Evolutionary conservation across 805 yeast genomes (phyloP), one percentile per base, ranked within the genome.

Genomic region (Candida suzukii): DNA sequence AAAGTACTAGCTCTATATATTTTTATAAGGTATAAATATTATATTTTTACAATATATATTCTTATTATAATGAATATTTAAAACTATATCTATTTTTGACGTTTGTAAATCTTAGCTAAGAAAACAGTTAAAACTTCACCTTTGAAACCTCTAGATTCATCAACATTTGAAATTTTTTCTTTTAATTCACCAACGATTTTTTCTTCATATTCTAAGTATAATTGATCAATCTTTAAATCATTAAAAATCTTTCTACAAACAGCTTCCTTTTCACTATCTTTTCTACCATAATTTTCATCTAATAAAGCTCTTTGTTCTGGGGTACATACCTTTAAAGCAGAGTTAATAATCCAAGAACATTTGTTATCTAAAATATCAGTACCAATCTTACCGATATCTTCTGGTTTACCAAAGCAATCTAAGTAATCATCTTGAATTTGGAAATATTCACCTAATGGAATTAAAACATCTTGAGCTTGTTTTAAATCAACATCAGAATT

Each of bases 301-400:
- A 93, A 75, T 3, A 83, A 45, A 51, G 71, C 63, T 65, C 97
- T 83, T 70, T 93, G 97, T 48, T 80, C 93, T 33, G 88, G 77
- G 22, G 76, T 72, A 40, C 77, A 91, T 50, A 80, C 68, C 61
- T 82, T 74, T 54, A 93, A 76, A 8, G 99, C 99, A 53, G 87
- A 85, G 73, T 93, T 93, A 56, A 93, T 76, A 42, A 93, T 80
- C 99, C 99, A 93, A 35, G 96, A 85, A 67, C 99, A 93, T 67
- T 93, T 93, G 78, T 93, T 93, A 67, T 93, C 99, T 69, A 85
- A 85, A 59, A 93, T 93, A 63, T 93, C 99, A 45, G 99, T 93
- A 52, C 99, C 99, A 53, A 93, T 88, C 73, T 93, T 93, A 48
- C 99, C 99, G 58, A 90, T 93, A 57, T 91, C 88, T 60, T 86